Conservation (phyloP, 1,139 yeast genomes). For the Citeromyces siamensis region DNA sequence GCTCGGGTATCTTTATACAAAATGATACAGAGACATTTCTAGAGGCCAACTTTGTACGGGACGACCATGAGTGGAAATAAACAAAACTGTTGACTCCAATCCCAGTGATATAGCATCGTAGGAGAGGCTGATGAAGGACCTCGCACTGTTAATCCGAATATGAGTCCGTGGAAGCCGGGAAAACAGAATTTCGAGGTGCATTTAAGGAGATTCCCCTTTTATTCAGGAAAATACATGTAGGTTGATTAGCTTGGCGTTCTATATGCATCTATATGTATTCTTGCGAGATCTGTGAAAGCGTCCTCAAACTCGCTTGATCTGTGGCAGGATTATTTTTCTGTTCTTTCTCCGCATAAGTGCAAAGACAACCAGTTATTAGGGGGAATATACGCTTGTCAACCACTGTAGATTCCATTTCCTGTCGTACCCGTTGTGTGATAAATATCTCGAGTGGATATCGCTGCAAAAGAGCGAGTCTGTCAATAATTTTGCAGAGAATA, state of each 20-base stretch:
- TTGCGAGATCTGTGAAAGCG: conserved; percentile 32
- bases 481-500: conserved; percentile 26
- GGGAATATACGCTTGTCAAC: conserved; percentile 22
- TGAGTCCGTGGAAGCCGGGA: conserved; percentile 3
- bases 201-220: conserved; percentile 38
- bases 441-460: conserved; percentile 36
- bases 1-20: no score
- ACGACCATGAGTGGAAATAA: conserved; percentile 1
- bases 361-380: conserved; percentile 21
- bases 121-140: conserved; percentile 1
- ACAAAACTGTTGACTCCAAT: background rate
- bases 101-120: background rate
- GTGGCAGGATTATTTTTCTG: conserved; percentile 53
- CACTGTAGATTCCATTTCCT: conserved; percentile 44
- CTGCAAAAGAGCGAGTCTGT: conserved; percentile 16
- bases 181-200: conserved; percentile 24
- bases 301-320: conserved; percentile 50
- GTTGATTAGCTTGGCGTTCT: conserved; percentile 43
- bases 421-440: conserved; percentile 58
- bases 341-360: conserved; percentile 26
- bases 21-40: conserved; percentile 1
- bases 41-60: conserved; percentile 1
- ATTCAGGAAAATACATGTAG: conserved; percentile 49
- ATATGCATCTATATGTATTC: conserved; percentile 30
- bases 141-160: background rate